A percentile compares a stretch with the other conserved stretches of the same genome.
Evolutionary conservation across 495 filamentous ascomycete species (phyloP).

Genomic region (Chlorociboria aeruginascens): DNA sequence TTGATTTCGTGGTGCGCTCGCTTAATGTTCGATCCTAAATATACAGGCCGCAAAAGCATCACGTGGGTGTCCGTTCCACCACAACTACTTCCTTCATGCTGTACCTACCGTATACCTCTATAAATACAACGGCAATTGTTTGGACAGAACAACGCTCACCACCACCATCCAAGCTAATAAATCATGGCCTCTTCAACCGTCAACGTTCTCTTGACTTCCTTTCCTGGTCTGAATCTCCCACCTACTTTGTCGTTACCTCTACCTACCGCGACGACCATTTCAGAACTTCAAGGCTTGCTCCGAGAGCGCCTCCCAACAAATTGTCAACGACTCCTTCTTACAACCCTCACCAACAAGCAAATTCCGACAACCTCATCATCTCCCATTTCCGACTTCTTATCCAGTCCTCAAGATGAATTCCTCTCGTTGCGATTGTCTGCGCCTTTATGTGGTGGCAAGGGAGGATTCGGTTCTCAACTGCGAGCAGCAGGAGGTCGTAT

Average conservation of each 20-base stretch:
- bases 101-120: too few species aligned
- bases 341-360: constrained; percentile 68
- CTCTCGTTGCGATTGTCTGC: constrained; percentile 69
- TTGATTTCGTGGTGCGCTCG: too few species aligned
- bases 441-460: constrained; percentile 79
- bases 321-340: constrained; percentile 52
- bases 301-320: constrained; percentile 49
- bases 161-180: neutral
- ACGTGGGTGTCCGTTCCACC: too few species aligned
- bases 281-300: constrained; percentile 52
- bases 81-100: too few species aligned
- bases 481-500: constrained; percentile 95
- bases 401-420: constrained; percentile 43
- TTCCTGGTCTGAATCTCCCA: constrained; percentile 71
- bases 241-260: constrained; percentile 63
- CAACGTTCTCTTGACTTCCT: constrained; percentile 74
- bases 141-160: neutral
- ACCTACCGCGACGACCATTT: constrained; percentile 49
- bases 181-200: constrained; percentile 40
- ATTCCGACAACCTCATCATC: constrained; percentile 34
- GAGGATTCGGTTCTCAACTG: constrained; percentile 93
- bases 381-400: constrained; percentile 42
- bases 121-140: neutral
- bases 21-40: too few species aligned
- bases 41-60: too few species aligned